Conservation (phyloP, 1,284 basidiomycete species). For the Violaceomyces palustris region DNA sequence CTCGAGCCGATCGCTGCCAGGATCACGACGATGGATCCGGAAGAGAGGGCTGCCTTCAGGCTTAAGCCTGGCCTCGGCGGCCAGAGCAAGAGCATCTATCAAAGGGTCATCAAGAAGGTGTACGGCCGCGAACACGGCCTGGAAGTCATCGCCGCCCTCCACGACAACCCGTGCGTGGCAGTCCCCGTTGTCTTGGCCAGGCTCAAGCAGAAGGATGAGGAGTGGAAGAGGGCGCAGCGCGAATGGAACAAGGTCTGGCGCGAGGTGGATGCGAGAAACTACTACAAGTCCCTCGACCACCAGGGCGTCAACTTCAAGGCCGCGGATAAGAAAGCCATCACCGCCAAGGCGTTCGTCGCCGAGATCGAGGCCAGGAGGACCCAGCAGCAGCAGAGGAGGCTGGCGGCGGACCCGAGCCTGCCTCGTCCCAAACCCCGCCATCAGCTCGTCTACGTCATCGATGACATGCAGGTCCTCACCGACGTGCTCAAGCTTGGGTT, state of each 20-base stretch:
- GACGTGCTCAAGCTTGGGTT: slow-evolving; percentile 86
- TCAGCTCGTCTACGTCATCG: slow-evolving; percentile 76
- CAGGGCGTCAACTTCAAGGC: slow-evolving; percentile 91
- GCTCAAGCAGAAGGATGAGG: slow-evolving; percentile 90
- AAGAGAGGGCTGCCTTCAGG: slow-evolving; percentile 78
- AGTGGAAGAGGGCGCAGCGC: slow-evolving; percentile 89
- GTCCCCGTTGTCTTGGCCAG: slow-evolving; percentile 87
- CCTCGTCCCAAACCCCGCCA: slow-evolving; percentile 43
- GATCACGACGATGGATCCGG: slow-evolving; percentile 81
- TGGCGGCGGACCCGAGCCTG: slow-evolving; percentile 39
- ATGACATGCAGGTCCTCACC: slow-evolving; percentile 73
- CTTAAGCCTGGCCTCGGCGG: slow-evolving; percentile 86
- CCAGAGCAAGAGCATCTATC: slow-evolving; percentile 79
- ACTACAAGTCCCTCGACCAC: slow-evolving; percentile 89
- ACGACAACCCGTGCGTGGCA: slow-evolving; percentile 84
- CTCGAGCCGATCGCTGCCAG: slow-evolving; percentile 83
- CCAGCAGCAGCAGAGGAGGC: slow-evolving; percentile 61
- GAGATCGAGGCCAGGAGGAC: slow-evolving; percentile 78
- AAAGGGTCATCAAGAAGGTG: slow-evolving; percentile 88
- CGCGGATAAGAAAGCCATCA: slow-evolving; percentile 93
- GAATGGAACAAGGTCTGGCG: slow-evolving; percentile 98
- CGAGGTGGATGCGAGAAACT: slow-evolving; percentile 89
- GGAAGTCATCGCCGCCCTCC: slow-evolving; percentile 84
- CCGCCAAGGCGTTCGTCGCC: slow-evolving; percentile 77
- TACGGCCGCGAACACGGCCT: slow-evolving; percentile 78